phyloP scores from a whole-genome alignment of 208 protist genomes.

The Porcisia hertigi region DNA sequence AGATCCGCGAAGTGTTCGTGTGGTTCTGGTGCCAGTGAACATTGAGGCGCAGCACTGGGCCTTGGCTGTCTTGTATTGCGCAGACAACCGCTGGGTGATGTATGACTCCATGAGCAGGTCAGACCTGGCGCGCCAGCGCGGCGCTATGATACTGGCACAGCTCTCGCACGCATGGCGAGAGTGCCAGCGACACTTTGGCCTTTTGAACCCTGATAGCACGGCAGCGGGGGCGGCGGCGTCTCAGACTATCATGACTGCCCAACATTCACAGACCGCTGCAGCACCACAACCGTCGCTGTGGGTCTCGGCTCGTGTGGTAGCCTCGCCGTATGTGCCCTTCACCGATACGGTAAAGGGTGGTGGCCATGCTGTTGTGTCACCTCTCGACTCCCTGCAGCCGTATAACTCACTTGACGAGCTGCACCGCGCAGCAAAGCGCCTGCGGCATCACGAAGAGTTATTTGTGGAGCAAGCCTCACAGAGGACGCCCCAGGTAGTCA shows the following conservation, averaged over 20 bases:
- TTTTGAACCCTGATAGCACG: not conserved
- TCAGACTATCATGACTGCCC: not conserved
- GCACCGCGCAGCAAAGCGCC: slow-evolving; percentile 24
- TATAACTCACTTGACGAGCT: slow-evolving; percentile 20
- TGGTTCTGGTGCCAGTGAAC: slow-evolving; percentile 78
- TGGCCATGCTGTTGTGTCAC: not conserved
- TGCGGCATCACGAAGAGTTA: slow-evolving; percentile 26
- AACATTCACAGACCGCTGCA: not conserved
- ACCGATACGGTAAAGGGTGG: not conserved
- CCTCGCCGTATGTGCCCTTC: not conserved
- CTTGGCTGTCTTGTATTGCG: slow-evolving; percentile 63
- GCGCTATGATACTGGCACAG: slow-evolving; percentile 26
- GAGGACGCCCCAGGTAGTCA: not conserved
- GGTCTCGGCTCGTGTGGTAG: not conserved
- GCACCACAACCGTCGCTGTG: slow-evolving; percentile 6
- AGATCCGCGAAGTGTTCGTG: slow-evolving; percentile 31
- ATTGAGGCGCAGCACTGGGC: slow-evolving; percentile 74
- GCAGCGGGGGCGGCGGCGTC: not conserved
- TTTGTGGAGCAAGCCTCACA: slow-evolving; percentile 6
- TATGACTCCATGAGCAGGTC: slow-evolving; percentile 72
- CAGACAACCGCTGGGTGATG: slow-evolving; percentile 38
- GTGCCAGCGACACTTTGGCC: slow-evolving; percentile 33
- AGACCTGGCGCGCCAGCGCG: slow-evolving; percentile 20
- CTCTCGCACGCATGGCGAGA: slow-evolving; percentile 51
- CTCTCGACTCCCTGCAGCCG: slow-evolving; percentile 24